Conservation (phyloP, 768 basidiomycete species). For the Collybia sp. region DNA sequence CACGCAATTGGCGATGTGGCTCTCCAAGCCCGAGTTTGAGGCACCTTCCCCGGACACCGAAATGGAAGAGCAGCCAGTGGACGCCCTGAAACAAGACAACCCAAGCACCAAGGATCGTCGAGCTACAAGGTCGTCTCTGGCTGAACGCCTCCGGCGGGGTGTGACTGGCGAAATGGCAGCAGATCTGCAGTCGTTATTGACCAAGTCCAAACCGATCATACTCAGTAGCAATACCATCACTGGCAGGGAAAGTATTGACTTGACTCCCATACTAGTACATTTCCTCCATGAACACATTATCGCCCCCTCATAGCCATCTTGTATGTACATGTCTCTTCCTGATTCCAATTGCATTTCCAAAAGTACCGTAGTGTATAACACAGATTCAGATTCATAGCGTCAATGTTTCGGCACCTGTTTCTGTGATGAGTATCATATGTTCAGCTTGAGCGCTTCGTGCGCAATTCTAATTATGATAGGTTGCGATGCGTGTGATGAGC, state of each 20-base stretch:
- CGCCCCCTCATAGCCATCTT: slow-evolving; percentile 26
- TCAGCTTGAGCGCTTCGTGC: slow-evolving; percentile 84
- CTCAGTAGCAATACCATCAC: slow-evolving; percentile 50
- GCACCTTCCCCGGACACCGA: slow-evolving; percentile 35
- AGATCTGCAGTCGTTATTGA: slow-evolving; percentile 64
- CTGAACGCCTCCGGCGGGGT: slow-evolving; percentile 64
- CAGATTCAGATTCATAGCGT: slow-evolving; percentile 32
- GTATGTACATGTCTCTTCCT: slow-evolving; percentile 2
- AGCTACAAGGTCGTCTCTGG: slow-evolving; percentile 43
- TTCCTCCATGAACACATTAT: slow-evolving; percentile 65
- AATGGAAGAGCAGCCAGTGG: slow-evolving; percentile 38
- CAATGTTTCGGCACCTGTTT: slow-evolving; percentile 72
- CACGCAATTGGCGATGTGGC: slow-evolving; percentile 77
- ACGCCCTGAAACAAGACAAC: slow-evolving; percentile 20
- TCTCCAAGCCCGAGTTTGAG: slow-evolving; percentile 70
- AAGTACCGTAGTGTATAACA: slow-evolving; percentile 11
- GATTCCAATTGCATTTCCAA: slow-evolving; percentile 3
- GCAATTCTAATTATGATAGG: slow-evolving; percentile 49
- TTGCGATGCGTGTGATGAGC: neutral
- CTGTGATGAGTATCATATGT: slow-evolving; percentile 84
- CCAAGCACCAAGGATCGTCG: slow-evolving; percentile 24
- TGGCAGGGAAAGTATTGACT: slow-evolving; percentile 43
- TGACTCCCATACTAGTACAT: slow-evolving; percentile 53
- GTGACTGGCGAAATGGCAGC: slow-evolving; percentile 79
- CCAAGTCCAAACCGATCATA: slow-evolving; percentile 59